Conservation (phyloP, 1,284 basidiomycete genomes). For the Laetiporus sulphureus region DNA sequence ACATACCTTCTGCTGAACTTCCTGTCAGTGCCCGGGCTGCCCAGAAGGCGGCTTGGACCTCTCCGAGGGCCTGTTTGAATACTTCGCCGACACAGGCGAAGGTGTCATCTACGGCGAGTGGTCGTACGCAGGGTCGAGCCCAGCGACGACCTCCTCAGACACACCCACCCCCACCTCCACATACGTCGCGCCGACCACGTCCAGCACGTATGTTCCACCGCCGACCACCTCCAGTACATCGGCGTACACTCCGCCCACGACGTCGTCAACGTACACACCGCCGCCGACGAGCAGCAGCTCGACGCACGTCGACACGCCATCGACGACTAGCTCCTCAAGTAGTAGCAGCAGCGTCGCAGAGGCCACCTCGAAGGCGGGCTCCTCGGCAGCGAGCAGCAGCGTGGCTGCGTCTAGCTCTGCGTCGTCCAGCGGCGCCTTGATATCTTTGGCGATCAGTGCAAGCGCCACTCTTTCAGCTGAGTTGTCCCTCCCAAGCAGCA, state of each 20-base stretch:
- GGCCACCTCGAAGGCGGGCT: constrained; percentile 7
- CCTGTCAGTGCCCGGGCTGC: constrained; percentile 60
- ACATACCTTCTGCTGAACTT: neutral
- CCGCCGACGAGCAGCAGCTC: constrained; percentile 8
- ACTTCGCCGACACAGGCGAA: constrained; percentile 38
- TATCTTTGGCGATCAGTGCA: constrained; percentile 17
- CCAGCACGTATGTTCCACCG: constrained; percentile 12
- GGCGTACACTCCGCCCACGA: constrained; percentile 18
- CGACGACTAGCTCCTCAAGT: constrained; percentile 15
- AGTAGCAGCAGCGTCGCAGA: constrained; percentile 17
- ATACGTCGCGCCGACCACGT: constrained; percentile 15
- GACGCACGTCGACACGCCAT: constrained; percentile 14
- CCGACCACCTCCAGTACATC: constrained; percentile 18
- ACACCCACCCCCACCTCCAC: constrained; percentile 5
- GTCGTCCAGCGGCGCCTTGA: constrained; percentile 16
- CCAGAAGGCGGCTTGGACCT: constrained; percentile 74
- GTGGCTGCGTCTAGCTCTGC: constrained; percentile 16
- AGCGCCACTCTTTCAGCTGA: no score
- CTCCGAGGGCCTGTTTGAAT: constrained; percentile 64
- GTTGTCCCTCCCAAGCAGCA: constrained; percentile 12
- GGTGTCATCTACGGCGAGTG: constrained; percentile 17
- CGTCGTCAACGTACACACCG: constrained; percentile 3
- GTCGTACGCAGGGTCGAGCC: constrained; percentile 35
- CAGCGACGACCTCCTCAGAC: neutral
- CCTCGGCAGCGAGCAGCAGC: constrained; percentile 14